Percentiles rank a stretch among this genome's conserved stretches.
Evolutionary conservation across 164 flowering plant species (phyloP).

Genomic region (Tinospora cordifolia): DNA sequence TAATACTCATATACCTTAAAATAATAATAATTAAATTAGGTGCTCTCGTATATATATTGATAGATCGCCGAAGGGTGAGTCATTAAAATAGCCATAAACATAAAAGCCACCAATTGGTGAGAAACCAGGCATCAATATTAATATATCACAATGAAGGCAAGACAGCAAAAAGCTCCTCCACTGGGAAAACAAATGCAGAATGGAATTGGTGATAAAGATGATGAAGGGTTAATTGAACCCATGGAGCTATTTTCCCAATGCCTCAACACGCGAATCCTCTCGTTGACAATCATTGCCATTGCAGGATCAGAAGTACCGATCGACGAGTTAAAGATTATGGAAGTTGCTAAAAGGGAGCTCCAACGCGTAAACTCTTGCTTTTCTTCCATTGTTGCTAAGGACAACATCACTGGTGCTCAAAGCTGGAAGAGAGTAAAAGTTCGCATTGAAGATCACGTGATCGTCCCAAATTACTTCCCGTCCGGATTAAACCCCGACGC

Average conservation of each 20-base stretch:
- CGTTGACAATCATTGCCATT: constrained; percentile 7
- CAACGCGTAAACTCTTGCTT: constrained; percentile 11
- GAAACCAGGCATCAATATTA: no score
- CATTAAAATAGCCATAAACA: no score
- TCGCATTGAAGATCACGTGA: constrained; percentile 13
- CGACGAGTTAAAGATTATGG: not conserved
- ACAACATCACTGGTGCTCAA: constrained; percentile 1
- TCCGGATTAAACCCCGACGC: not conserved
- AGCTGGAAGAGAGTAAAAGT: constrained; percentile 16
- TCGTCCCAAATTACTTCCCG: constrained; percentile 9
- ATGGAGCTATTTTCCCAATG: constrained; percentile 15
- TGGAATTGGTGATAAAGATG: not conserved
- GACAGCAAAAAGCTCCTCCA: no score
- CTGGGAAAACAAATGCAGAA: no score
- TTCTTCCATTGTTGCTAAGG: constrained; percentile 10
- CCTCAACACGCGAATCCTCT: constrained; percentile 11
- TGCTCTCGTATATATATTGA: no score
- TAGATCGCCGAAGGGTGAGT: no score
- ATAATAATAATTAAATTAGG: no score
- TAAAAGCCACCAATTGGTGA: no score
- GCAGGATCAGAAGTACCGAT: constrained; percentile 10
- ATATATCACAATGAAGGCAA: no score
- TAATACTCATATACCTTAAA: no score
- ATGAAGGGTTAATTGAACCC: constrained; percentile 2
- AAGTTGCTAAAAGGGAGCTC: not conserved